A percentile compares a stretch with the other conserved stretches of the same genome.
Conservation (phyloP, 768 basidiomycete genomes). For the Mycena kentingensis region DNA sequence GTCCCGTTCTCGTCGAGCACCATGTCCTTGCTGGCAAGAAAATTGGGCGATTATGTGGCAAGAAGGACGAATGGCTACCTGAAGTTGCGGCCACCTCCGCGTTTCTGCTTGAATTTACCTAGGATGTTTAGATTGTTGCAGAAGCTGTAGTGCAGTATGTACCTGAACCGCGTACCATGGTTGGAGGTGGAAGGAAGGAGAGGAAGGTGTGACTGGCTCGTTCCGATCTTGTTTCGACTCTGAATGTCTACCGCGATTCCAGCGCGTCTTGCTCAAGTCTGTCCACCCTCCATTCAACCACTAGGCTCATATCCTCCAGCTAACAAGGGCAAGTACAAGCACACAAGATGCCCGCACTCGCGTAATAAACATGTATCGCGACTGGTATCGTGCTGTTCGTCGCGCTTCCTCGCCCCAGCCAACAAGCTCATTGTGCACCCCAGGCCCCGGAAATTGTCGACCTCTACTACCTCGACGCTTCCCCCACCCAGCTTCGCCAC, state of each 20-base stretch:
- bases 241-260: no score
- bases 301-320: no score
- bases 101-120: constrained; percentile 86
- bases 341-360: constrained; percentile 65
- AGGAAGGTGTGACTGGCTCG: constrained; percentile 9
- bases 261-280: constrained; percentile 15
- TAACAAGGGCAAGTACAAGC: constrained; percentile 58
- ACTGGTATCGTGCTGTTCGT: constrained; percentile 91
- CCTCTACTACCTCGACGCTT: constrained; percentile 80
- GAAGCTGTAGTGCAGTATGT: not conserved
- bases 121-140: not conserved
- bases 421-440: constrained; percentile 6
- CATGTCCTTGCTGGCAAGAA: constrained; percentile 56
- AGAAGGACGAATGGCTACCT: constrained; percentile 45
- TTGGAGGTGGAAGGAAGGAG: constrained; percentile 12
- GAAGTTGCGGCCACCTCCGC: constrained; percentile 87
- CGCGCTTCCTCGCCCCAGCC: not conserved
- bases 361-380: constrained; percentile 80
- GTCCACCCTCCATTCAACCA: constrained; percentile 24
- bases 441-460: constrained; percentile 91
- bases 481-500: constrained; percentile 76
- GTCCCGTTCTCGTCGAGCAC: constrained; percentile 58
- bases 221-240: no score
- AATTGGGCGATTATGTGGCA: constrained; percentile 8
- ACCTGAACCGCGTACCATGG: constrained; percentile 58